Conservation (phyloP, 345 rosid species). For the Limnanthes douglasii region DNA sequence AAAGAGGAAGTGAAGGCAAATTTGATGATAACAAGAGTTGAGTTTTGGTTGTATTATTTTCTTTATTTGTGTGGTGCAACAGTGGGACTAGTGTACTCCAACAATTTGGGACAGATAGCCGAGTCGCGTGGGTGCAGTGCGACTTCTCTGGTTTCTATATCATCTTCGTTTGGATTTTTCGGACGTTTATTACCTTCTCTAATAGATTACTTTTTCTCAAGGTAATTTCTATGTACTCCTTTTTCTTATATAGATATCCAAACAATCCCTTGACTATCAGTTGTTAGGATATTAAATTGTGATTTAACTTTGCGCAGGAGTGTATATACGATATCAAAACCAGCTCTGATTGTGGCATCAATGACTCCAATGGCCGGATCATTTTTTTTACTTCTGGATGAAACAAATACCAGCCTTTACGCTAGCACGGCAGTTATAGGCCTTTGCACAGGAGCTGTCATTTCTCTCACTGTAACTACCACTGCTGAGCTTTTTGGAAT, state of each 20-base stretch:
- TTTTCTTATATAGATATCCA: neutral
- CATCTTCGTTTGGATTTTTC: conserved; percentile 77
- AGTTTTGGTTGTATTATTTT: conserved; percentile 69
- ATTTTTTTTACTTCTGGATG: conserved; percentile 40
- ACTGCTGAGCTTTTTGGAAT: conserved; percentile 74
- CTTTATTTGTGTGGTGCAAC: conserved; percentile 79
- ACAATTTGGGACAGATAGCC: conserved; percentile 86
- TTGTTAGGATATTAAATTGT: no score
- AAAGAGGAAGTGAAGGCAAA: conserved; percentile 59
- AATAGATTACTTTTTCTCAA: conserved; percentile 40
- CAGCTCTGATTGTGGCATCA: conserved; percentile 36
- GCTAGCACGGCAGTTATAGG: conserved; percentile 59
- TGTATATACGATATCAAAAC: conserved; percentile 27
- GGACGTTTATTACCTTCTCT: conserved; percentile 88
- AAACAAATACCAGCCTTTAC: conserved; percentile 24
- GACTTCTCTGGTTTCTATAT: conserved; percentile 51
- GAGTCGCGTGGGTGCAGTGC: conserved; percentile 56
- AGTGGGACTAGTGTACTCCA: conserved; percentile 56
- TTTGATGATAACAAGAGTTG: conserved; percentile 34
- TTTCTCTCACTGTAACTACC: conserved; percentile 49
- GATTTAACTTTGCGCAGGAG: conserved; percentile 19
- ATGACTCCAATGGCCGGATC: conserved; percentile 49
- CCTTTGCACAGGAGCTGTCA: conserved; percentile 60
- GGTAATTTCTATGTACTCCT: conserved; percentile 18
- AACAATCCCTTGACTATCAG: conserved; percentile 4